A percentile compares a stretch with the other conserved stretches of the same genome.
These are phyloP conservation scores for Luzula sylvatica DNA, from an alignment of 176 grass and related monocot genomes.

Conservation along the genomic window DNA sequence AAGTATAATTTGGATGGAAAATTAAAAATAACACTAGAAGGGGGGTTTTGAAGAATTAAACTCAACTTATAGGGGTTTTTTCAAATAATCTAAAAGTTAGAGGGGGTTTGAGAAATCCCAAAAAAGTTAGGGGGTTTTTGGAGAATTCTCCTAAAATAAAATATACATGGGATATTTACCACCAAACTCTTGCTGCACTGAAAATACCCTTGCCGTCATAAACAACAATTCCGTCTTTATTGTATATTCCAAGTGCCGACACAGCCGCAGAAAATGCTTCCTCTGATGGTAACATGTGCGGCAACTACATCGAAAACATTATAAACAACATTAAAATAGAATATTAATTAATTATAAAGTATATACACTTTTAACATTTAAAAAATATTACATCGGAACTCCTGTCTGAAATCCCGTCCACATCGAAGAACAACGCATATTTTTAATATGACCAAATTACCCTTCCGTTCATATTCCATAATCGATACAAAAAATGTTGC, in stretches of 20 bases:
- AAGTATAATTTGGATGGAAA: no score
- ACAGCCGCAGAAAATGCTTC: conserved; percentile 94
- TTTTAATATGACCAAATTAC: no score
- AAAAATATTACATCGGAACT: conserved; percentile 65
- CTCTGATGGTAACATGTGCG: conserved; percentile 95
- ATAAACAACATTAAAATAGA: not conserved
- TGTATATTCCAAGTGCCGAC: conserved; percentile 83
- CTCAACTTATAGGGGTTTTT: conserved; percentile 9
- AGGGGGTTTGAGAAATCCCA: not conserved
- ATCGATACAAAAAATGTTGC: no score
- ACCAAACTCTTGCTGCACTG: conserved; percentile 96
- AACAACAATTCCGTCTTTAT: conserved; percentile 88
- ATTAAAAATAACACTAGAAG: no score
- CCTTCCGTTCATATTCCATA: no score
- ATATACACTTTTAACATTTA: no score
- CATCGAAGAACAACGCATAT: conserved; percentile 94
- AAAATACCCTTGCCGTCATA: conserved; percentile 97
- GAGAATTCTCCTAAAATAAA: no score
- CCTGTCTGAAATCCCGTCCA: conserved; percentile 89
- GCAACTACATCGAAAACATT: conserved; percentile 46
- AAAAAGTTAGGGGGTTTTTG: no score
- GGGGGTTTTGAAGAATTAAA: no score
- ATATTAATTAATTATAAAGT: not conserved
- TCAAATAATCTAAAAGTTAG: conserved; percentile 4
- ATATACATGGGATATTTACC: conserved; percentile 37